Evolutionary conservation across 345 rosid genomes (phyloP), one percentile per base, ranked within the genome.

Genomic region (Citrus australasica): DNA sequence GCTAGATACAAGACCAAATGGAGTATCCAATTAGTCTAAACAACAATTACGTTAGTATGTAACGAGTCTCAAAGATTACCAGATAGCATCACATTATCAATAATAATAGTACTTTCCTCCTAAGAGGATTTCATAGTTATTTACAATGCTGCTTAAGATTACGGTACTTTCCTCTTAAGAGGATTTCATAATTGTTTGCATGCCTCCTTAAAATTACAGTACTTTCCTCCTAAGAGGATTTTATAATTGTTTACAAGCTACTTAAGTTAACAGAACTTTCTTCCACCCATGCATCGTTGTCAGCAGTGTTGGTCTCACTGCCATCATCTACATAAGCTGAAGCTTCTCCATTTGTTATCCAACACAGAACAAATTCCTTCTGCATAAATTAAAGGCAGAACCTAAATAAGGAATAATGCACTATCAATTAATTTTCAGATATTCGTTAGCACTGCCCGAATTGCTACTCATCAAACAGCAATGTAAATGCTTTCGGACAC

Each of bases 291-390:
- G 55, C 55, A 14, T 48, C 55, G 19, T 11, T 3, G 21, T 48
- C 5, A 11, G 16, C 55, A 48, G 19, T 48, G 55, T 48, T 48
- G 14, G 55, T 16, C 1, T 48, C 21, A 48, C 55, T 48, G 19
- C 55, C 3, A 48, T 48, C 55, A 5, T 48, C 6, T 48, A 17
- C 55, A 48, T 3, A 48, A 48, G 55, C 46, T 40, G 46, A 2
- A 40, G 46, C 19, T 48, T 16, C 55, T 48, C 19, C 21, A 14
- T 48, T 4, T 48, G 55, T 19, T 10, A 75, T 2, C 9, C 71
- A 42, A 32, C 59, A 53, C 10, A 75, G 9, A 22, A 75, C 78
- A 51, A 46, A 51, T n/a, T 64, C 48, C 71, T 48, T 65, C 78
- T 75, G 0, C 71, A 51, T 21, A 19, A 32, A 46, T 63, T 28